These are phyloP conservation scores for Citrus hindsii DNA, from an alignment of 345 rosid species.

Conservation along the genomic window DNA sequence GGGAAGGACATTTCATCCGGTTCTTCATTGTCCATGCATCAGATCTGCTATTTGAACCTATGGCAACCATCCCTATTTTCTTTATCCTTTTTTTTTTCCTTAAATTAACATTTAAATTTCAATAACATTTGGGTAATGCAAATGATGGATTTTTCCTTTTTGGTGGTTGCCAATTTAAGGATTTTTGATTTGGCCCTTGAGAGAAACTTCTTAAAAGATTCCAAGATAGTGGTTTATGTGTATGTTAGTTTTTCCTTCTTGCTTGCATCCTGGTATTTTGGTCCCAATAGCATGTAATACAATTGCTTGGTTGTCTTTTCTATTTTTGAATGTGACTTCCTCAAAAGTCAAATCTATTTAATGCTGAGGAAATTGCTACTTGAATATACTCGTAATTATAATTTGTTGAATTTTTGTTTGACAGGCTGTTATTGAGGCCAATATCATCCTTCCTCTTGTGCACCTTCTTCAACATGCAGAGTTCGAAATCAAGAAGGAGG, in stretches of 20 bases:
- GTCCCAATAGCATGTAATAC: background rate
- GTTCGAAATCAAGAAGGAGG: slow-evolving; percentile 87
- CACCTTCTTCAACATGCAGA: slow-evolving; percentile 76
- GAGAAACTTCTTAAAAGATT: background rate
- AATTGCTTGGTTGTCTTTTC: background rate
- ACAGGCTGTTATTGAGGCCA: slow-evolving; percentile 74
- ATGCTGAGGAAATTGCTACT: background rate
- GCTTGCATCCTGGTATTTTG: background rate
- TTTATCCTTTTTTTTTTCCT: too few species aligned
- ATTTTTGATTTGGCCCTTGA: background rate
- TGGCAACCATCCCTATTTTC: background rate
- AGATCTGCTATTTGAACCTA: background rate
- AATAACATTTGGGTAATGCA: background rate
- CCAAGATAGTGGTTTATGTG: background rate
- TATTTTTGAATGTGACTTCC: background rate
- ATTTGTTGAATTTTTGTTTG: slow-evolving; percentile 2
- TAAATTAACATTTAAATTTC: background rate
- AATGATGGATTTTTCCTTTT: background rate
- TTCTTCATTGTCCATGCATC: background rate
- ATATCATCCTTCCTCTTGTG: slow-evolving; percentile 66
- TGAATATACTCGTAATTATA: background rate
- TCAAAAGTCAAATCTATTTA: background rate
- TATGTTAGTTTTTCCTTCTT: background rate
- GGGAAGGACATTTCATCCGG: background rate
- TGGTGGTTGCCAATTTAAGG: background rate